phyloP scores from a whole-genome alignment of 1,284 basidiomycete genomes.

The Chondrostereum purpureum region DNA sequence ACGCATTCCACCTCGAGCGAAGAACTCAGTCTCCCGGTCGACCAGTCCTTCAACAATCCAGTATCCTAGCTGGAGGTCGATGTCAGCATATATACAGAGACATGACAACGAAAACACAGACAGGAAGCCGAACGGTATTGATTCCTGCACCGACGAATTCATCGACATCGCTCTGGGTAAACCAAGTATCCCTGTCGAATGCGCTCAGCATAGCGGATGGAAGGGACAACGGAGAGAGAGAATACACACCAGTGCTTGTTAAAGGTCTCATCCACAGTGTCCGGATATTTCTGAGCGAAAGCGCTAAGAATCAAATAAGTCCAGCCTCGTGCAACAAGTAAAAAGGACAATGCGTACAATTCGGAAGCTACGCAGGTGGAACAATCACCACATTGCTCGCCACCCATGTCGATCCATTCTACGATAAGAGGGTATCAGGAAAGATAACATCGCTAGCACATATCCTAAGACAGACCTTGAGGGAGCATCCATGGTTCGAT shows the following conservation, averaged over 20 bases:
- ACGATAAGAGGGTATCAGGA: constrained; percentile 31
- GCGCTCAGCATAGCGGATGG: background rate
- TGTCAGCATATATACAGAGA: background rate
- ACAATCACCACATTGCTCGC: background rate
- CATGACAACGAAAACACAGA: constrained; percentile 18
- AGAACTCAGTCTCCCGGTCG: constrained; percentile 52
- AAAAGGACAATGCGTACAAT: background rate
- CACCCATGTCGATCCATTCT: constrained; percentile 34
- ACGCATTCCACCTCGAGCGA: constrained; percentile 59
- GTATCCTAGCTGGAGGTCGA: constrained; percentile 60
- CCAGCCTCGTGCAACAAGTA: background rate
- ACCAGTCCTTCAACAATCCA: constrained; percentile 76
- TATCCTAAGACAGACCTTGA: constrained; percentile 24
- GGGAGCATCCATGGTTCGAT: constrained; percentile 63
- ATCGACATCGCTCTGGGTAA: constrained; percentile 57
- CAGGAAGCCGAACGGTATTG: constrained; percentile 70
- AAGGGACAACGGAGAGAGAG: background rate
- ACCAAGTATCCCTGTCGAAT: constrained; percentile 42
- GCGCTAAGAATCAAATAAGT: constrained; percentile 18
- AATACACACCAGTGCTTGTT: constrained; percentile 67
- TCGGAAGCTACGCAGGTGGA: background rate
- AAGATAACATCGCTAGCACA: constrained; percentile 60
- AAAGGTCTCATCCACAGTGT: constrained; percentile 46
- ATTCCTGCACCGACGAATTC: constrained; percentile 58
- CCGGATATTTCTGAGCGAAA: constrained; percentile 41